Percentiles rank a stretch among this genome's conserved stretches.
These are phyloP conservation scores for Phytophthora kernoviae DNA, from an alignment of 352 stramenopile species.

Conservation along the genomic window DNA sequence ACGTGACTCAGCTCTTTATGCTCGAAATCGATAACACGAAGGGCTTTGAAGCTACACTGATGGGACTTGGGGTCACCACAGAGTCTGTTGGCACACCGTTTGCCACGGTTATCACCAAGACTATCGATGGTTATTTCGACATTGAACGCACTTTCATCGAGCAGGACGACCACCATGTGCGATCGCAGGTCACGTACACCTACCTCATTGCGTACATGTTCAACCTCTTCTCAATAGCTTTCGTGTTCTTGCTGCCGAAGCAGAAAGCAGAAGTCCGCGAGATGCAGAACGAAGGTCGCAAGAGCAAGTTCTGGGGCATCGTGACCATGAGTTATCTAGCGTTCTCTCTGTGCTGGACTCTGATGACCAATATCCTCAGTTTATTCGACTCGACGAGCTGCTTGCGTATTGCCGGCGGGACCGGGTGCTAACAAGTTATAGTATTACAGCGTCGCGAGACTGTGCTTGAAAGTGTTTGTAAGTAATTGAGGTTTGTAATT, in stretches of 20 bases:
- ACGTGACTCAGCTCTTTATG: slow-evolving; percentile 46
- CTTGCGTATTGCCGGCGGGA: slow-evolving; percentile 55
- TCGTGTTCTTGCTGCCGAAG: slow-evolving; percentile 43
- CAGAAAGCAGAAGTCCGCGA: slow-evolving; percentile 54
- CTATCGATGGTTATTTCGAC: slow-evolving; percentile 50
- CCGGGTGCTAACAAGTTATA: slow-evolving; percentile 37
- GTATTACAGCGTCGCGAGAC: too few relatives aligned
- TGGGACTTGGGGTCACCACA: slow-evolving; percentile 42
- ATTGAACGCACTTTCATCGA: slow-evolving; percentile 41
- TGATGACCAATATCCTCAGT: slow-evolving; percentile 69
- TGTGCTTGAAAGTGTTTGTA: too few relatives aligned
- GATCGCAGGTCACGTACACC: slow-evolving; percentile 48
- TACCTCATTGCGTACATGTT: slow-evolving; percentile 56
- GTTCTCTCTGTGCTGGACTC: slow-evolving; percentile 49
- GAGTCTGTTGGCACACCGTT: slow-evolving; percentile 47
- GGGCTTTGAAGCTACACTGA: slow-evolving; percentile 55
- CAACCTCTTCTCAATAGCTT: slow-evolving; percentile 50
- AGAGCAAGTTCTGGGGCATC: slow-evolving; percentile 40
- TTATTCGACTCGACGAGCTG: slow-evolving; percentile 57
- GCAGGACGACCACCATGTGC: slow-evolving; percentile 41
- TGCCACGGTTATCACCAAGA: slow-evolving; percentile 56
- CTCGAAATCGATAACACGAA: slow-evolving; percentile 44
- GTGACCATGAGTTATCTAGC: slow-evolving; percentile 37
- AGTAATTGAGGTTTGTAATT: too few relatives aligned
- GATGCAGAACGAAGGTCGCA: slow-evolving; percentile 38